A percentile compares a stretch with the other conserved stretches of the same genome.
phyloP scores from a whole-genome alignment of 1,139 yeast species.

The Lodderomyces beijingensis region DNA sequence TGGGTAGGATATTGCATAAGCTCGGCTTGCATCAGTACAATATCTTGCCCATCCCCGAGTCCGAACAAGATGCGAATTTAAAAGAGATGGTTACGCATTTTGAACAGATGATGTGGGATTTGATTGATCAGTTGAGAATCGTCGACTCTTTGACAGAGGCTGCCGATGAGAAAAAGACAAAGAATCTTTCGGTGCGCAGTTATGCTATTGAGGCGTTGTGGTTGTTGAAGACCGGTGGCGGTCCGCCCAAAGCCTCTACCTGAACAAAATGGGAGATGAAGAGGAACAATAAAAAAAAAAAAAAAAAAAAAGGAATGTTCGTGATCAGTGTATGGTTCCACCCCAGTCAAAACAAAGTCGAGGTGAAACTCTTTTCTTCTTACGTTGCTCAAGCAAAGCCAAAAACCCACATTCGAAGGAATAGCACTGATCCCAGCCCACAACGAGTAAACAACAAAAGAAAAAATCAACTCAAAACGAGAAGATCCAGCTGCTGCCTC shows the following conservation, averaged over 20 bases:
- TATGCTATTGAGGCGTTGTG: constrained; percentile 93
- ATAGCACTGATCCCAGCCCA: no score
- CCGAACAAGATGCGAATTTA: constrained; percentile 32
- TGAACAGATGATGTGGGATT: constrained; percentile 69
- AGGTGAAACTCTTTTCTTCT: no score
- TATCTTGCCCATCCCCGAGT: constrained; percentile 39
- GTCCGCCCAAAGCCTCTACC: background rate
- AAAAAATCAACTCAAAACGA: no score
- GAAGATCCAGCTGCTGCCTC: no score
- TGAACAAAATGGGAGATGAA: background rate
- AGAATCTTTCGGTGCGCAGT: constrained; percentile 70
- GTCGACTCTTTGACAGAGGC: constrained; percentile 73
- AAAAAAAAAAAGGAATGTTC: background rate
- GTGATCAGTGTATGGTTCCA: no score
- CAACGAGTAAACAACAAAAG: no score
- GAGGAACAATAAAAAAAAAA: background rate
- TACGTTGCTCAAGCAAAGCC: no score
- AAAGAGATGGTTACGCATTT: constrained; percentile 41
- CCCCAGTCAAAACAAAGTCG: no score
- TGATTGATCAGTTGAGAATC: constrained; percentile 61
- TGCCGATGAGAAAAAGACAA: constrained; percentile 62
- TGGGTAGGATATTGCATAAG: constrained; percentile 84
- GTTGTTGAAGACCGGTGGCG: constrained; percentile 67
- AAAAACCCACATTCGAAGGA: no score
- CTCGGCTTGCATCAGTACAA: constrained; percentile 62